Evolutionary conservation across 805 yeast genomes (phyloP), one percentile per base, ranked within the genome.

Genomic region (Pichia heedii): DNA sequence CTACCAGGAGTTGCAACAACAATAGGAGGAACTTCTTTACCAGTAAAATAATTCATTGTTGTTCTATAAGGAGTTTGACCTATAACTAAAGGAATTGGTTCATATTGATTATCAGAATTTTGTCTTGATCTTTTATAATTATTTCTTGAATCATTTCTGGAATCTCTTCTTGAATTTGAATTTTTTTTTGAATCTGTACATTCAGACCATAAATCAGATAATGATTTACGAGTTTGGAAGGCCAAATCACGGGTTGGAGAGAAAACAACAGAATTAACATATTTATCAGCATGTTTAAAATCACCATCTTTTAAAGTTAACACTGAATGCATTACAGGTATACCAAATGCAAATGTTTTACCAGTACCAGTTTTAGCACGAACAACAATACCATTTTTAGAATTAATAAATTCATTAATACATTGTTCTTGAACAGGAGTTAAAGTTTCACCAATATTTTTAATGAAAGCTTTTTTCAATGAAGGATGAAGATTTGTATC

Each of bases 291-390:
- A 8, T 46, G 36, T n/a, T 40, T 40, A 19, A 27, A 16, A 43
- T 54, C 58, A 39, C 52, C 58, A 45, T 54, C 54, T 16, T 22
- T 33, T 3, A n/a, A 27, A 9, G 37, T 20, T 51, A 66, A 50
- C 46, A 72, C 63, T 37, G 76, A 73, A 56, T 86, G 83, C 37
- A 86, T 65, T 12, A 84, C 66, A 3, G 96, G 96, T 36, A 89
- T 68, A 47, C 89, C 81, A 61, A 86, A 88, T 0, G 96, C 94
- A 49, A 84, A 77, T 0, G 97, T 88, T 61, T 88, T 88, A 56
- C 97, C 97, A 2, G 97, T 88, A 60, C 97, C 97, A 4, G 97
- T 88, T 61, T 86, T 86, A 22, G 97, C 96, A 55, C 95, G 73
- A 33, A 87, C 88, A 20, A 88, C 86, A 36, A 86, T 69, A 50